phyloP scores from a whole-genome alignment of 73 alveolate genomes.

The Paramecium pentaurelia region DNA sequence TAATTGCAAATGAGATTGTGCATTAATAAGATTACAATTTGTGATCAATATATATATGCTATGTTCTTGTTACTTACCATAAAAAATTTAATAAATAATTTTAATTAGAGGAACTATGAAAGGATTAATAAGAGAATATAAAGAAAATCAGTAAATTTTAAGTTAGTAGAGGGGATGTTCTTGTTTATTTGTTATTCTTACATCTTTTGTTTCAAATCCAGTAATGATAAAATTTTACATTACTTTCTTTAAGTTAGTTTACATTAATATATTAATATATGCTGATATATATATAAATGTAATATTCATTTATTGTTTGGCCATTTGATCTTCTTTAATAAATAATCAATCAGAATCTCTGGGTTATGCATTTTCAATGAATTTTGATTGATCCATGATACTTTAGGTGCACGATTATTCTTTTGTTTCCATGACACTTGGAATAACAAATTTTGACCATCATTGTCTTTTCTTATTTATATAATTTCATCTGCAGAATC shows the following conservation, averaged over 20 bases:
- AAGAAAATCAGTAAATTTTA: not conserved
- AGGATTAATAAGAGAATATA: not conserved
- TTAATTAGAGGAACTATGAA: not conserved
- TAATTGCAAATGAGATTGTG: not conserved
- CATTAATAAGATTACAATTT: not conserved
- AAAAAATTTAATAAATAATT: not conserved
- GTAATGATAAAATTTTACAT: not conserved
- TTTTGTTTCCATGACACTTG: not conserved
- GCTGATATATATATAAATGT: not conserved
- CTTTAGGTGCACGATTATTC: not conserved
- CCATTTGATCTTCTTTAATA: conserved; percentile 31
- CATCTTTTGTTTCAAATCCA: not conserved
- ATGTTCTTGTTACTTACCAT: not conserved
- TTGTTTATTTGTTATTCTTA: not conserved
- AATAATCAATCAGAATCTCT: conserved; percentile 1
- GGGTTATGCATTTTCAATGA: not conserved
- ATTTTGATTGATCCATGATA: not conserved
- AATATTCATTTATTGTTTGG: not conserved
- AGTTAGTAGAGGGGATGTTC: not conserved
- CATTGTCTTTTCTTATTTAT: not conserved
- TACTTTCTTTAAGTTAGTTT: not conserved
- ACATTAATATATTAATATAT: not conserved
- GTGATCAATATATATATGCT: not conserved
- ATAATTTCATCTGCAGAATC: conserved; percentile 45
- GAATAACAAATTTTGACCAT: not conserved